Conservation (phyloP, 2,329 filamentous ascomycete genomes). For the Aspergillus novoparasiticus region DNA sequence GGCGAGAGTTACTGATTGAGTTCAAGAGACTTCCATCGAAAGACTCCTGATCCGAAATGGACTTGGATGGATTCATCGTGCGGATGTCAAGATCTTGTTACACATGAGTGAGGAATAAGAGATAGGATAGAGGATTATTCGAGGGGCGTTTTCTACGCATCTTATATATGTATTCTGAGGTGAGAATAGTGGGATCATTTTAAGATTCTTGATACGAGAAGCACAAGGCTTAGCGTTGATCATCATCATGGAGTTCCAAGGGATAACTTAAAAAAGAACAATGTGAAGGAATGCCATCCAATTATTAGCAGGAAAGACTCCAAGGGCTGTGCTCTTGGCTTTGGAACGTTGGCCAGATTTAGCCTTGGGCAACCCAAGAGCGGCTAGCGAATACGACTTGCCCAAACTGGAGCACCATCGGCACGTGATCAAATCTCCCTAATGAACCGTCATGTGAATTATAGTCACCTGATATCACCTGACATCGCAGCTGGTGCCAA, state of each 20-base stretch:
- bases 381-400: slow-evolving; percentile 14
- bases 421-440: no score
- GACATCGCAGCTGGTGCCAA: slow-evolving; percentile 16
- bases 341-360: neutral
- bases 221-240: slow-evolving; percentile 6
- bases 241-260: neutral
- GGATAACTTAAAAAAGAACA: neutral
- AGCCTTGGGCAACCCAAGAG: slow-evolving; percentile 13
- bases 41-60: slow-evolving; percentile 1
- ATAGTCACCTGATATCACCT: slow-evolving; percentile 19
- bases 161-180: slow-evolving; percentile 3
- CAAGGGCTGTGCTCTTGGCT: slow-evolving; percentile 6
- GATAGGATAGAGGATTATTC: neutral
- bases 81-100: neutral
- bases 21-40: neutral
- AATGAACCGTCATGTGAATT: neutral
- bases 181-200: neutral
- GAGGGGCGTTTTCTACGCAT: neutral
- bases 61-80: slow-evolving; percentile 5
- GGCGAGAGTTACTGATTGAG: slow-evolving; percentile 1
- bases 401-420: neutral
- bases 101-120: neutral
- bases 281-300: neutral
- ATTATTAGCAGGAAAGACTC: neutral
- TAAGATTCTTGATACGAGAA: neutral